Evolutionary conservation across 352 stramenopile species (phyloP).

Genomic region (Phytophthora macrochlamydospora): DNA sequence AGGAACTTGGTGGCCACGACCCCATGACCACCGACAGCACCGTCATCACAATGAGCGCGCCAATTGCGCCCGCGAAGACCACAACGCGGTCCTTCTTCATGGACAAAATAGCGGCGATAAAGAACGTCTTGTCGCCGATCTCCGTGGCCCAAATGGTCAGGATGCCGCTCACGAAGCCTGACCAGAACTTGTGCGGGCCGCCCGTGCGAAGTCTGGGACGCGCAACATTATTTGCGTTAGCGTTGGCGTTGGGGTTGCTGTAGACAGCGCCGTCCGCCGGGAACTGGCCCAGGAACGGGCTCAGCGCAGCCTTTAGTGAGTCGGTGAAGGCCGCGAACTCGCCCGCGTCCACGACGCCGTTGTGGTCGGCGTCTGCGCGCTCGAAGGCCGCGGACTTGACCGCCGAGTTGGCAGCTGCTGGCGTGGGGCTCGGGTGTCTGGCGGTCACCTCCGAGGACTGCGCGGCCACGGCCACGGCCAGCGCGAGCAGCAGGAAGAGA

Average conservation of each 20-base stretch:
- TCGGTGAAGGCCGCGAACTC: slow-evolving; percentile 74
- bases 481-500: slow-evolving; percentile 1
- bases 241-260: neutral
- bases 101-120: slow-evolving; percentile 97
- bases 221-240: neutral
- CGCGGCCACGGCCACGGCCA: neutral
- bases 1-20: slow-evolving; percentile 96
- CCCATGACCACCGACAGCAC: slow-evolving; percentile 98
- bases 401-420: slow-evolving; percentile 12
- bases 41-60: slow-evolving; percentile 97
- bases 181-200: slow-evolving; percentile 82
- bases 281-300: slow-evolving; percentile 49
- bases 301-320: slow-evolving; percentile 54
- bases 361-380: slow-evolving; percentile 72
- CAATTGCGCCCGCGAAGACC: slow-evolving; percentile 95
- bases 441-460: neutral
- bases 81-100: slow-evolving; percentile 96
- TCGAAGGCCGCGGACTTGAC: slow-evolving; percentile 47
- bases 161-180: slow-evolving; percentile 88
- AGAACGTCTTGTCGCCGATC: slow-evolving; percentile 99
- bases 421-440: slow-evolving; percentile 6
- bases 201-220: slow-evolving; percentile 42
- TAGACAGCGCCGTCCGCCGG: slow-evolving; percentile 18
- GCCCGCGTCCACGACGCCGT: slow-evolving; percentile 61
- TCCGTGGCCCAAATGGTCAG: slow-evolving; percentile 98